phyloP scores from a whole-genome alignment of 352 stramenopile genomes.

The Thraustochytrium sp. region DNA sequence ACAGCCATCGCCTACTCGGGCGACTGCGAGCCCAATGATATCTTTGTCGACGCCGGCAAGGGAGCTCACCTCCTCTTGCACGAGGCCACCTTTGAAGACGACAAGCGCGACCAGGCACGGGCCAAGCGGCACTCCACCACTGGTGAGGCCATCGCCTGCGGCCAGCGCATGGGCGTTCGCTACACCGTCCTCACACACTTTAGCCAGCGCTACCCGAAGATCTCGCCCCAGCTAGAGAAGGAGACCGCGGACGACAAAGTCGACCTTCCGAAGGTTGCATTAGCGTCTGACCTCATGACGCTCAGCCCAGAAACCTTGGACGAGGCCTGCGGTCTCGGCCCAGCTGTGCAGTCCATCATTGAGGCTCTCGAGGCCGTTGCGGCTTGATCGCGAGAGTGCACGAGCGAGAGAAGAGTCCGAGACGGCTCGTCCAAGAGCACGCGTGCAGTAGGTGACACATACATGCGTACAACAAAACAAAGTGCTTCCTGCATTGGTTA shows the following conservation, averaged over 20 bases:
- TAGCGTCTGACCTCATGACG: slow-evolving; percentile 1
- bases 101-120: slow-evolving; percentile 78
- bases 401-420: too few species aligned
- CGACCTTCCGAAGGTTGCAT: not conserved
- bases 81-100: slow-evolving; percentile 95
- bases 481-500: too few species aligned
- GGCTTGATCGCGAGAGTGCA: too few species aligned
- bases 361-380: not conserved
- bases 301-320: not conserved
- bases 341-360: not conserved
- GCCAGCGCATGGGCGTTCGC: slow-evolving; percentile 67
- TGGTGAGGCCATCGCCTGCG: slow-evolving; percentile 78
- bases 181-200: slow-evolving; percentile 93
- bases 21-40: slow-evolving; percentile 38
- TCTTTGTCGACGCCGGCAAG: slow-evolving; percentile 55
- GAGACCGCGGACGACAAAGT: not conserved
- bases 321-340: not conserved
- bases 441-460: too few species aligned
- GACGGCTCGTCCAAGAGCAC: too few species aligned
- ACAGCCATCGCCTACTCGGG: slow-evolving; percentile 52
- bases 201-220: slow-evolving; percentile 68
- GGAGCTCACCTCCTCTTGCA: slow-evolving; percentile 82
- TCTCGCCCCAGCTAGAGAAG: not conserved
- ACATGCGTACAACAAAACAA: too few species aligned
- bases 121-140: slow-evolving; percentile 90